Evolutionary conservation across 2,329 filamentous ascomycete genomes (phyloP), one percentile per base, ranked within the genome.

Genomic region (Cadophora malorum): DNA sequence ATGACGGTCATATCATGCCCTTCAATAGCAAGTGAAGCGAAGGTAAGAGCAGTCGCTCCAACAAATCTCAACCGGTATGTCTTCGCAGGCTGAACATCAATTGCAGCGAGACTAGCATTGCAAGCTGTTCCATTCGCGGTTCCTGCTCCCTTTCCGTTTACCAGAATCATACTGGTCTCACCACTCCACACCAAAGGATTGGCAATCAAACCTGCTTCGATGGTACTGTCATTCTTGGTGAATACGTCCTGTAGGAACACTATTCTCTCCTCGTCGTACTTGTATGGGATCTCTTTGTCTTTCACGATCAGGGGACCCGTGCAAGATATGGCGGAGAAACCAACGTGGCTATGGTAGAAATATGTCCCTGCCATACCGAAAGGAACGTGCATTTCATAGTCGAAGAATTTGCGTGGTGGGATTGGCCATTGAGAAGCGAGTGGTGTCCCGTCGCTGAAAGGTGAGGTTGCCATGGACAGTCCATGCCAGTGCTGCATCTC

Each of bases 41-140:
- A 81, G 0, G 85, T 87, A 21, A 90, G 78, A 0, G 85, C 85
- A 0, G 83, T 85, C 0, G 77, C 82, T 4, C 87, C 86, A 53
- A 91, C 83, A 73, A 88, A 86, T 10, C 89, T 82, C 63, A 91
- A 77, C 1, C 88, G 82, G 72, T 91, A 91, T 0, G 84, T 87
- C 74, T 83, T 87, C 12, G 81, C 84, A 0, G 88, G 86, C 47
- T 88, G 79, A 9, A 91, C 85, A 6, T 85, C 81, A 68, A 91
- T 85, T 3, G 87, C 79, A 4, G 82, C 80, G 6, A 76, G 45
- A 65, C 59, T 71, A 84, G 50, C 75, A 78, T 75, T 77, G 68
- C 78, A 79, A 25, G 59, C 64, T 69, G 70, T 80, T 75, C 35
- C 73, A 58, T 76, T 77, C n/a, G 70, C 72, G 16, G 78, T 80